Percentiles rank a stretch among this genome's conserved stretches.
These are phyloP conservation scores for Mrakia blollopis DNA, from an alignment of 768 basidiomycete genomes.

Conservation along the genomic window DNA sequence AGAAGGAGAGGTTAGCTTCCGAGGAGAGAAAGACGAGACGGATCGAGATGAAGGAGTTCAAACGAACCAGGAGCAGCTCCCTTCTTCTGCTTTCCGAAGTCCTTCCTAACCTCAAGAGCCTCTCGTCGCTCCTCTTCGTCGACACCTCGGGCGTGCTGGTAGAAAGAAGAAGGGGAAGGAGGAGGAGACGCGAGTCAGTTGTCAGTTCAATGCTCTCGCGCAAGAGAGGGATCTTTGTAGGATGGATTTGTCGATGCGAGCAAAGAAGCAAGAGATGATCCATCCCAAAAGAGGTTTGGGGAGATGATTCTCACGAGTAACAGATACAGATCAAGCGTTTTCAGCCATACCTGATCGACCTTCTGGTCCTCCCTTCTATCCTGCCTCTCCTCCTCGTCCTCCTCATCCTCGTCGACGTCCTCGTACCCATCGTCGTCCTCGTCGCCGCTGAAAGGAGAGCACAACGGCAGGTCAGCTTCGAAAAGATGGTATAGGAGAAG, in stretches of 20 bases:
- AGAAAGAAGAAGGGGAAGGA: neutral
- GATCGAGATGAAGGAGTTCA: neutral
- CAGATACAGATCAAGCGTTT: neutral
- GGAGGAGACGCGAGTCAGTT: neutral
- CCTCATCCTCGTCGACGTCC: neutral
- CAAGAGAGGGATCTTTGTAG: too few species aligned
- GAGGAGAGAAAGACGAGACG: neutral
- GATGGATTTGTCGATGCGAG: too few species aligned
- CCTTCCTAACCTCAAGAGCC: conserved; percentile 13
- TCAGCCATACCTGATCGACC: neutral
- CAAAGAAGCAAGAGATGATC: neutral
- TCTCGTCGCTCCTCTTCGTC: neutral
- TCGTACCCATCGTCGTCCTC: neutral
- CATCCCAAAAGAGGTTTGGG: too few species aligned
- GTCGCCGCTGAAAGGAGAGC: neutral
- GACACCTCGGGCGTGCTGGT: conserved; percentile 5
- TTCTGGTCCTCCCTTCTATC: neutral
- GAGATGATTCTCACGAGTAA: neutral
- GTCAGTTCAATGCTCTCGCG: too few species aligned
- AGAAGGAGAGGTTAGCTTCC: neutral
- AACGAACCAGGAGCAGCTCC: conserved; percentile 3
- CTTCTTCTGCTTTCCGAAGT: neutral
- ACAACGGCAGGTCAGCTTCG: neutral
- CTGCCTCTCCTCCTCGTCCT: neutral
- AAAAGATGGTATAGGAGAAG: too few species aligned